These are phyloP conservation scores for Spergularia marina DNA, from an alignment of 148 eudicot species.

Conservation along the genomic window DNA sequence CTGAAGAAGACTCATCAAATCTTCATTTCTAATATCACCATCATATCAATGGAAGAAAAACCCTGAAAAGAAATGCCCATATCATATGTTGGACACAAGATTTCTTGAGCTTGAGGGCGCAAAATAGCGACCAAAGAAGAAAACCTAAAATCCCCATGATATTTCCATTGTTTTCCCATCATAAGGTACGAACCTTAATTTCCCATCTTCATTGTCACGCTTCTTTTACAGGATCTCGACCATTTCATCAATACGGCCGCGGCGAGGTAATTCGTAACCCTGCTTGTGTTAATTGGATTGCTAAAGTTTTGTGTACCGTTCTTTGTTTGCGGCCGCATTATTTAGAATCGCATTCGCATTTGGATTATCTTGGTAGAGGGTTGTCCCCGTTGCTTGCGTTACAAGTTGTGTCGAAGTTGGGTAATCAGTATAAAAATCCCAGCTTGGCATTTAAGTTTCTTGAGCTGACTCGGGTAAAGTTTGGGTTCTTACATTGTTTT, in stretches of 20 bases:
- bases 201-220: constrained; percentile 13
- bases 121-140: not conserved
- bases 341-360: constrained; percentile 32
- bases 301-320: constrained; percentile 66
- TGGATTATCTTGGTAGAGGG: constrained; percentile 46
- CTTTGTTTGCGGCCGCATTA: constrained; percentile 38
- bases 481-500: constrained; percentile 45
- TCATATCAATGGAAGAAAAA: not conserved
- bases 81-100: not conserved
- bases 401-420: constrained; percentile 43
- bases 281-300: constrained; percentile 46
- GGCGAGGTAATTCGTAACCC: constrained; percentile 22
- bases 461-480: constrained; percentile 41
- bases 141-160: constrained; percentile 24
- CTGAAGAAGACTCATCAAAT: not conserved
- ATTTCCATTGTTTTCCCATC: constrained; percentile 14
- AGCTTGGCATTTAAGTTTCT: constrained; percentile 64
- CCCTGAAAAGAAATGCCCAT: not conserved
- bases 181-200: constrained; percentile 28
- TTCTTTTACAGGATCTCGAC: constrained; percentile 2
- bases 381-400: constrained; percentile 53
- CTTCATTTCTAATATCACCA: not conserved
- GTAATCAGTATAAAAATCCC: constrained; percentile 37
- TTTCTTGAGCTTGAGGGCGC: not conserved
- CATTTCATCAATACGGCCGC: constrained; percentile 5